Conservation (phyloP, 129 eudicot genomes). For the Smallanthus sonchifolius region DNA sequence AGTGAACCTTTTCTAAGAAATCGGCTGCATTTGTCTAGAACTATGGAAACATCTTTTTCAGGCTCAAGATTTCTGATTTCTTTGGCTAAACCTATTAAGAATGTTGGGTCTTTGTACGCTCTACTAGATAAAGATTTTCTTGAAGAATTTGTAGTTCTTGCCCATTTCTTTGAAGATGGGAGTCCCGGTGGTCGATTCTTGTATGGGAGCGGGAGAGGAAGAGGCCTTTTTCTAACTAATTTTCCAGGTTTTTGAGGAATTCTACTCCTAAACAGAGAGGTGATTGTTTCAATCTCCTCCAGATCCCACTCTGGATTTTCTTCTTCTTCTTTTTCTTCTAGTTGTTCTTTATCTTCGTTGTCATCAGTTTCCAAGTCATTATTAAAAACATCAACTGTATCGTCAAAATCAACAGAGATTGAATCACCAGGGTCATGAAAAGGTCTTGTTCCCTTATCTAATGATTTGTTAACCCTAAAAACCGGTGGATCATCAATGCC, state of each 20-base stretch:
- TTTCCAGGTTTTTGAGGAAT: constrained; percentile 92
- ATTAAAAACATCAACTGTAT: constrained; percentile 18
- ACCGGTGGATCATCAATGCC: constrained; percentile 49
- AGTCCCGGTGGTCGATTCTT: constrained; percentile 65
- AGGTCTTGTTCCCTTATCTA: constrained; percentile 22
- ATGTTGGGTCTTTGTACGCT: constrained; percentile 63
- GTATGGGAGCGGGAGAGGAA: constrained; percentile 78
- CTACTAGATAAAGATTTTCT: constrained; percentile 44
- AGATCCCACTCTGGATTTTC: constrained; percentile 53
- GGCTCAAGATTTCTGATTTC: constrained; percentile 59
- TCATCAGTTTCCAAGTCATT: constrained; percentile 11
- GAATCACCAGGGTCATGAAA: constrained; percentile 11
- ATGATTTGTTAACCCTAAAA: constrained; percentile 24
- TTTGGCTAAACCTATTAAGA: constrained; percentile 69
- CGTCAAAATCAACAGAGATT: constrained; percentile 9
- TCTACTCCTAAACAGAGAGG: constrained; percentile 69
- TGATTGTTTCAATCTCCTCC: constrained; percentile 82
- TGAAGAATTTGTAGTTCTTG: constrained; percentile 26
- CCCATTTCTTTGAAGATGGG: constrained; percentile 51
- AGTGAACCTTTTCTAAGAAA: constrained; percentile 80
- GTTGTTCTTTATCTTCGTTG: constrained; percentile 11
- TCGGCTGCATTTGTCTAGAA: constrained; percentile 55
- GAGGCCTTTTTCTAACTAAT: constrained; percentile 58
- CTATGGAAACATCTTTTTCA: constrained; percentile 56
- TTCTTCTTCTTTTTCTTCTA: not conserved